Conservation (phyloP, 2,329 filamentous ascomycete genomes). For the Spiromastix sp. region DNA sequence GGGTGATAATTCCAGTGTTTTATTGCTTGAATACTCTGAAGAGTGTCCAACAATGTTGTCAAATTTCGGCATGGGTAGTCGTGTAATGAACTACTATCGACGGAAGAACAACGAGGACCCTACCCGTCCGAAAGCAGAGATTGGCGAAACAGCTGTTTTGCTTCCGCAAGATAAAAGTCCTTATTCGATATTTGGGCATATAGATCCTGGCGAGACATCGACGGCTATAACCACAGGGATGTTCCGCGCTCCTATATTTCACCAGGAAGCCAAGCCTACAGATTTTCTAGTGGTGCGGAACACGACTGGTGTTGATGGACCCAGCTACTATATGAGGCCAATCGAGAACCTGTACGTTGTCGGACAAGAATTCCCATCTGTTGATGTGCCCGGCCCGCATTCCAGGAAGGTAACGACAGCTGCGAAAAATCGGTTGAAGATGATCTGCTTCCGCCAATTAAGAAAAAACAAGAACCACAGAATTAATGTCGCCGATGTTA, state of each 20-base stretch:
- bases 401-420: conserved; percentile 92
- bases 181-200: conserved; percentile 88
- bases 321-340: conserved; percentile 72
- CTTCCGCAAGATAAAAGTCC: conserved; percentile 92
- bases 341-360: conserved; percentile 87
- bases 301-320: conserved; percentile 67
- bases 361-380: conserved; percentile 83
- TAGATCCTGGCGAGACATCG: conserved; percentile 81
- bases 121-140: conserved; percentile 63
- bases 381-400: conserved; percentile 87
- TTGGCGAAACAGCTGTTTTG: conserved; percentile 81
- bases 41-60: conserved; percentile 85
- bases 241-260: conserved; percentile 90
- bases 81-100: conserved; percentile 93
- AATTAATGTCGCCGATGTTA: conserved; percentile 72
- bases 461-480: conserved; percentile 60
- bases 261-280: conserved; percentile 62
- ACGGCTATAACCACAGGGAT: conserved; percentile 90
- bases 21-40: conserved; percentile 92
- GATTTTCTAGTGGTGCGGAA: conserved; percentile 84
- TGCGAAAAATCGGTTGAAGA: conserved; percentile 93
- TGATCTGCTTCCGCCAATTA: conserved; percentile 86
- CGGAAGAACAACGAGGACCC: conserved; percentile 71
- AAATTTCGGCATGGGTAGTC: conserved; percentile 95
- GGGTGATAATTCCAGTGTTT: conserved; percentile 76